phyloP scores from a whole-genome alignment of 2,329 filamentous ascomycete genomes.

The Fusarium hainanense region DNA sequence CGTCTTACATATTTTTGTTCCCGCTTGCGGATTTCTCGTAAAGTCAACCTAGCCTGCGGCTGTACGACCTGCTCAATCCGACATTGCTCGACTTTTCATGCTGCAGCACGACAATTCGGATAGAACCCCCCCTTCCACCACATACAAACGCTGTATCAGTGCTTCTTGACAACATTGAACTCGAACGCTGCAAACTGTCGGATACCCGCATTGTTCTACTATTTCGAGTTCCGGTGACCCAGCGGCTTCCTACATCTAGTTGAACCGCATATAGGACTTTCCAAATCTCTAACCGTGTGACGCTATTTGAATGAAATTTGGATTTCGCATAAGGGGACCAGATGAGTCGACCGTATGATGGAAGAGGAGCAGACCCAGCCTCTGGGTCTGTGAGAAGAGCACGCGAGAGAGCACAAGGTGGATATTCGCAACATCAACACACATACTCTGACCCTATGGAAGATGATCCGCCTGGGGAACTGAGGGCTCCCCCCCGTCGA shows the following conservation, averaged over 20 bases:
- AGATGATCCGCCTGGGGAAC: slow-evolving; percentile 41
- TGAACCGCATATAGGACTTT: slow-evolving; percentile 36
- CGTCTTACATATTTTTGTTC: slow-evolving; percentile 7
- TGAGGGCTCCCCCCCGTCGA: slow-evolving; percentile 45
- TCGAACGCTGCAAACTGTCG: slow-evolving; percentile 31
- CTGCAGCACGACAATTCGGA: slow-evolving; percentile 39
- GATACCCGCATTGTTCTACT: slow-evolving; percentile 26
- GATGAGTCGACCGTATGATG: slow-evolving; percentile 69
- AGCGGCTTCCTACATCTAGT: slow-evolving; percentile 41
- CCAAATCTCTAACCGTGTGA: slow-evolving; percentile 19
- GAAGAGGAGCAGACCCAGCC: slow-evolving; percentile 61
- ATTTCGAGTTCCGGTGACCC: slow-evolving; percentile 24
- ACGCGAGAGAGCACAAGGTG: slow-evolving; percentile 63
- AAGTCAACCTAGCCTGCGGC: slow-evolving; percentile 29
- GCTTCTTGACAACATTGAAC: slow-evolving; percentile 14
- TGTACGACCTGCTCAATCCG: slow-evolving; percentile 40
- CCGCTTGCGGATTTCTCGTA: slow-evolving; percentile 21
- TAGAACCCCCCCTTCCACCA: slow-evolving; percentile 37
- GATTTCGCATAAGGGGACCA: slow-evolving; percentile 48
- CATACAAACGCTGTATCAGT: slow-evolving; percentile 39
- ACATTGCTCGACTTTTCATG: slow-evolving; percentile 41
- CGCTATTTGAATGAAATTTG: slow-evolving; percentile 35
- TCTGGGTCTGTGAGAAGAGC: slow-evolving; percentile 65
- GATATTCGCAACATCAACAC: slow-evolving; percentile 44
- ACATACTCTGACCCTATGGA: slow-evolving; percentile 45